These are phyloP conservation scores for Dalbergia cochinchinensis DNA, from an alignment of 306 rosid genomes.

Conservation along the genomic window DNA sequence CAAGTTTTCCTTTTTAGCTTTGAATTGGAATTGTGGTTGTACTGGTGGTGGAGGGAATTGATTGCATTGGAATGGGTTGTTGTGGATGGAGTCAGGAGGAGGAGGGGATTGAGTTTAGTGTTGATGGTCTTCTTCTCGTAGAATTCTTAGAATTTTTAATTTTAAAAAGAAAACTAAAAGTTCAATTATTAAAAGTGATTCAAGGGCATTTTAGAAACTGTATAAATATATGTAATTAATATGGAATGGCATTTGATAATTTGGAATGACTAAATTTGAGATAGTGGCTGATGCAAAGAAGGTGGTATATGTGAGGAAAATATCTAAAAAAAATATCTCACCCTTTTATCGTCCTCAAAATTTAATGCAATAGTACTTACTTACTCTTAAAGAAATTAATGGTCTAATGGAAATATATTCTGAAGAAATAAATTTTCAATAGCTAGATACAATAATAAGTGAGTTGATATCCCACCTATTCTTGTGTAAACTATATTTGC, in stretches of 20 bases:
- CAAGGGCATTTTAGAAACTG: too few relatives aligned
- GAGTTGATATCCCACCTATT: neutral
- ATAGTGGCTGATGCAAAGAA: neutral
- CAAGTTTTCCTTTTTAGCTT: too few relatives aligned
- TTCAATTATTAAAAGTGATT: too few relatives aligned
- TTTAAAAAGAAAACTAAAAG: too few relatives aligned
- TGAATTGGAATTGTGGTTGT: too few relatives aligned
- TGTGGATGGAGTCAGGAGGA: too few relatives aligned
- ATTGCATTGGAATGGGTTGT: too few relatives aligned
- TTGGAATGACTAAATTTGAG: neutral
- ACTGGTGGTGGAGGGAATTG: too few relatives aligned
- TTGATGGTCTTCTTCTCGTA: too few relatives aligned
- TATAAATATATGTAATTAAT: neutral
- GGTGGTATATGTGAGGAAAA: neutral
- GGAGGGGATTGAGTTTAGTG: too few relatives aligned
- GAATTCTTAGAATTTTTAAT: too few relatives aligned
- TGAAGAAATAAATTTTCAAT: neutral
- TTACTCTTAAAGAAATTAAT: conserved; percentile 7
- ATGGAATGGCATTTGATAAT: too few relatives aligned
- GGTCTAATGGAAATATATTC: neutral
- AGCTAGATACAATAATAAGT: neutral
- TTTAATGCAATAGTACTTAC: neutral
- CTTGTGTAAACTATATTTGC: neutral
- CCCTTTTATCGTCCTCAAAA: conserved; percentile 6
- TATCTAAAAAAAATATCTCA: neutral